These are phyloP conservation scores for Jackrogersella multiformis DNA, from an alignment of 495 filamentous ascomycete species.

Conservation along the genomic window DNA sequence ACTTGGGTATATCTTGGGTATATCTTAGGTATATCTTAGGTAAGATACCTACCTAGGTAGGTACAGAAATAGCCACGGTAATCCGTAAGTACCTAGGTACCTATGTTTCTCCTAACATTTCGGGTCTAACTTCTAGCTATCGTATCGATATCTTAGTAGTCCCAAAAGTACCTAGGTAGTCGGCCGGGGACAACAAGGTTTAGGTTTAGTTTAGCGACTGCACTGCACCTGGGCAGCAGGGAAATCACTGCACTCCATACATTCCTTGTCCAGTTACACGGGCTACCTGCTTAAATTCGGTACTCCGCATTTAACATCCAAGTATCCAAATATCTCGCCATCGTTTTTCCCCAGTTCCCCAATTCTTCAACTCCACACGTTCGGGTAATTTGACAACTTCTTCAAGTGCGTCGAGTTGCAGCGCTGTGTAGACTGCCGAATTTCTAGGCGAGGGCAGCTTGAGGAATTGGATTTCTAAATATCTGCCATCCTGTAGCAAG, in stretches of 20 bases:
- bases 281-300: background rate
- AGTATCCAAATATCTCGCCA: background rate
- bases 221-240: background rate
- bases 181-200: too few relatives aligned
- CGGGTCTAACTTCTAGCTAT: too few relatives aligned
- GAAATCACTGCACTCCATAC: background rate
- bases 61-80: background rate
- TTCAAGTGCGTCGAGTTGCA: background rate
- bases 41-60: background rate
- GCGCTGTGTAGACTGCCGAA: slow-evolving; percentile 8
- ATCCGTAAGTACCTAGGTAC: too few relatives aligned
- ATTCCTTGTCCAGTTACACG: slow-evolving; percentile 7
- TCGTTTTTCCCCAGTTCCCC: slow-evolving; percentile 32
- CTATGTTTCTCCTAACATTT: too few relatives aligned
- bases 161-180: too few relatives aligned
- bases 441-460: slow-evolving; percentile 6
- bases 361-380: slow-evolving; percentile 39
- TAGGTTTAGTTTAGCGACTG: slow-evolving; percentile 19
- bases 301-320: slow-evolving; percentile 35
- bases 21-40: slow-evolving; percentile 12
- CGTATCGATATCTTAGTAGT: too few relatives aligned
- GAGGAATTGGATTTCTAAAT: slow-evolving; percentile 1
- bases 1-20: too few relatives aligned
- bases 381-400: slow-evolving; percentile 35
- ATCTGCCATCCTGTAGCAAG: slow-evolving; percentile 5